A percentile compares a stretch with the other conserved stretches of the same genome.
These are phyloP conservation scores for Daedaleopsis sinensis DNA, from an alignment of 768 basidiomycete genomes.

Conservation along the genomic window DNA sequence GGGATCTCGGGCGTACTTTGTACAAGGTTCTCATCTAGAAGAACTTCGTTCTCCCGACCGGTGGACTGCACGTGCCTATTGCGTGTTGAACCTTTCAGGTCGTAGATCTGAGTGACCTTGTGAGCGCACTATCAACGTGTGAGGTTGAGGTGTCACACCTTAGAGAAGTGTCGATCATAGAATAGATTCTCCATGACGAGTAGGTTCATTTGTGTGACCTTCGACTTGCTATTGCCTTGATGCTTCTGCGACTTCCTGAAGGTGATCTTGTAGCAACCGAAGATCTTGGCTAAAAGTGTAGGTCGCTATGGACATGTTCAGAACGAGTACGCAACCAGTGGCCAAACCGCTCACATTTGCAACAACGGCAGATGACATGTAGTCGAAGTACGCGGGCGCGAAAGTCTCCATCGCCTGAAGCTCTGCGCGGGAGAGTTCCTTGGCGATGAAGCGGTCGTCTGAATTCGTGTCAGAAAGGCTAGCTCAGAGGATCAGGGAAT, in stretches of 20 bases:
- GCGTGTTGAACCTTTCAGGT: conserved; percentile 93
- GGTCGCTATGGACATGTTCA: conserved; percentile 64
- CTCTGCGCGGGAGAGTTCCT: conserved; percentile 90
- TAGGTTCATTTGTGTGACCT: conserved; percentile 91
- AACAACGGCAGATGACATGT: conserved; percentile 93
- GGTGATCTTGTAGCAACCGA: conserved; percentile 94
- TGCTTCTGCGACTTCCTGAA: conserved; percentile 83
- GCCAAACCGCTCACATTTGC: conserved; percentile 61
- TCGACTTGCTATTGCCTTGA: conserved; percentile 62
- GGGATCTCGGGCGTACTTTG: conserved; percentile 54
- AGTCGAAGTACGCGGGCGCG: conserved; percentile 96
- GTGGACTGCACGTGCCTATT: conserved; percentile 93
- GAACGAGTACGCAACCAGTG: not conserved
- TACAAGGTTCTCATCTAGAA: conserved; percentile 95
- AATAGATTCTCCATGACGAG: conserved; percentile 98
- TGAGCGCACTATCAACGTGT: not conserved
- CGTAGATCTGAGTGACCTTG: conserved; percentile 72
- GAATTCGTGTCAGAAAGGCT: conserved; percentile 1
- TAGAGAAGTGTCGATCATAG: conserved; percentile 88
- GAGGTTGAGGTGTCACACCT: conserved; percentile 48
- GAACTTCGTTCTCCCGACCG: conserved; percentile 88
- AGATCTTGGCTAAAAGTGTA: conserved; percentile 93
- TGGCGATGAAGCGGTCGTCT: conserved; percentile 99
- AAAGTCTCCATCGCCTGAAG: conserved; percentile 96
- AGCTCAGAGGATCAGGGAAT: conserved; percentile 3